Evolutionary conservation across 2,329 filamentous ascomycete genomes (phyloP).

Genomic region (Rutstroemia sp.): DNA sequence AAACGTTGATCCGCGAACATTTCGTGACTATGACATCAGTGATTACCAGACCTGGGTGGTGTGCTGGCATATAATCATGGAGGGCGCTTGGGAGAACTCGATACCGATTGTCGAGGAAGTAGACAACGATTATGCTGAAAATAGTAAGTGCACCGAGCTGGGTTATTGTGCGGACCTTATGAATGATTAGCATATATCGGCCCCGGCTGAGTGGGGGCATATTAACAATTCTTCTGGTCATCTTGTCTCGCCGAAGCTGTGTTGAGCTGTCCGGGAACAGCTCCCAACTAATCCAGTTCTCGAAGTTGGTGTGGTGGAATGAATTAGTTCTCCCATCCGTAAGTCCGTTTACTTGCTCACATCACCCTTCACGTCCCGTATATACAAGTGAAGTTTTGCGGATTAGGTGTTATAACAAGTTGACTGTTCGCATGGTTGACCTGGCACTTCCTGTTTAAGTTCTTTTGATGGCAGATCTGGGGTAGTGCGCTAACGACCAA

Average conservation of each 20-base stretch:
- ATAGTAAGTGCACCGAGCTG: slow-evolving; percentile 29
- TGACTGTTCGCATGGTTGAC: not conserved
- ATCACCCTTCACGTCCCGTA: not conserved
- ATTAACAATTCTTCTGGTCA: slow-evolving; percentile 31
- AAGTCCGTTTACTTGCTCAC: not conserved
- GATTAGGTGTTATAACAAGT: not conserved
- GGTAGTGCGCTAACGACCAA: slow-evolving; percentile 1
- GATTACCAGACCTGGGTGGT: slow-evolving; percentile 61
- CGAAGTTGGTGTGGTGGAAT: slow-evolving; percentile 6
- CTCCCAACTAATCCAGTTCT: slow-evolving; percentile 8
- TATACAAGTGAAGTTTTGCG: not conserved
- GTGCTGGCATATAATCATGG: slow-evolving; percentile 60
- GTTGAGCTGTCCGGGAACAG: slow-evolving; percentile 7
- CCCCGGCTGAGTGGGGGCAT: not conserved
- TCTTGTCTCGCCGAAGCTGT: slow-evolving; percentile 14
- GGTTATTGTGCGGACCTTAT: slow-evolving; percentile 37
- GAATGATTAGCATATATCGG: slow-evolving; percentile 4
- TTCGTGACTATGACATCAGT: slow-evolving; percentile 61
- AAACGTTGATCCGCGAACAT: slow-evolving; percentile 54
- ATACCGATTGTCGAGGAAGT: slow-evolving; percentile 62
- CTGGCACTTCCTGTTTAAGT: not conserved
- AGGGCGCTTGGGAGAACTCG: slow-evolving; percentile 61
- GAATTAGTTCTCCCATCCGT: slow-evolving; percentile 10
- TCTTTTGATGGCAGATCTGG: slow-evolving; percentile 8
- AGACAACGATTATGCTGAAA: slow-evolving; percentile 48